These are phyloP conservation scores for Tricholoma flavovirens DNA, from an alignment of 768 basidiomycete species.

Conservation along the genomic window DNA sequence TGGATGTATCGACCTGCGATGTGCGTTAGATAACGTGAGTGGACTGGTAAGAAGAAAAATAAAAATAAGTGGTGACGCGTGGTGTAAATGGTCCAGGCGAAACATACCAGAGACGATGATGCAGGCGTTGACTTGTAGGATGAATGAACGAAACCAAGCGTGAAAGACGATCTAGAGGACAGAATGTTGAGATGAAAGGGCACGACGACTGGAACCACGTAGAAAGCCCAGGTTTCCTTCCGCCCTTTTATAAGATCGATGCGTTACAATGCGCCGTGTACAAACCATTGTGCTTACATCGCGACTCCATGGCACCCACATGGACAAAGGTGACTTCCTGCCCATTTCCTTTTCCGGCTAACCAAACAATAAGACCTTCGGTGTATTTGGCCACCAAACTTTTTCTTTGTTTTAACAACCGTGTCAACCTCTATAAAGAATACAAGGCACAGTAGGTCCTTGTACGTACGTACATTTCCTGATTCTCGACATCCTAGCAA, in stretches of 20 bases:
- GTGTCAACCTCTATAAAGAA: neutral
- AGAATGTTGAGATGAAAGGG: neutral
- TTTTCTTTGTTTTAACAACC: too few relatives aligned
- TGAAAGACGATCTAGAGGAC: neutral
- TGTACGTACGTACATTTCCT: neutral
- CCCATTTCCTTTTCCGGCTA: too few relatives aligned
- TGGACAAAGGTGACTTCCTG: neutral
- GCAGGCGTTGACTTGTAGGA: neutral
- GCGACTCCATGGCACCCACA: neutral
- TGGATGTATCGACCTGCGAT: constrained; percentile 1
- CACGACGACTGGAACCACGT: neutral
- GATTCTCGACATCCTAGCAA: neutral
- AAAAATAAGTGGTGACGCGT: neutral
- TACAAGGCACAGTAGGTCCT: neutral
- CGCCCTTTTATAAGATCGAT: neutral
- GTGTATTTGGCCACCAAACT: too few relatives aligned
- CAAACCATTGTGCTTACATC: neutral
- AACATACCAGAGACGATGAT: neutral
- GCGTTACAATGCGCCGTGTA: neutral
- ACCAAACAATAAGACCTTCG: too few relatives aligned
- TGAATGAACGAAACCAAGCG: neutral
- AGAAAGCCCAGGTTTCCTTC: neutral
- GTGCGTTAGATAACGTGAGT: neutral
- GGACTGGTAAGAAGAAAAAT: neutral
- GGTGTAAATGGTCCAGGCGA: neutral